These are phyloP conservation scores for Erythrophleum ivorense DNA, from an alignment of 331 rosid genomes.

Conservation along the genomic window DNA sequence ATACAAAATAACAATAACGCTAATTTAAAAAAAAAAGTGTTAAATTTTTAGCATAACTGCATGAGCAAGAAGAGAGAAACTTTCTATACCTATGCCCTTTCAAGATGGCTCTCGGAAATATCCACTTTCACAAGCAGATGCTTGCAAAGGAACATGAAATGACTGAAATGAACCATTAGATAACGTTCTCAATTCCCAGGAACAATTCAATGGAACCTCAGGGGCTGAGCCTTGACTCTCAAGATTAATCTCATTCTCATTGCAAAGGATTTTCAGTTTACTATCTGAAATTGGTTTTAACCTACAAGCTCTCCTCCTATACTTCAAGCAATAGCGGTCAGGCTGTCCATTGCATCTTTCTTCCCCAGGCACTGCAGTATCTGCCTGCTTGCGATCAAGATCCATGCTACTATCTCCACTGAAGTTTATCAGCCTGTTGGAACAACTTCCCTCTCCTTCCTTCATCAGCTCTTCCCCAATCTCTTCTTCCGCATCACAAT, in stretches of 20 bases:
- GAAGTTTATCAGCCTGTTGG: conserved; percentile 41
- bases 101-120: conserved; percentile 37
- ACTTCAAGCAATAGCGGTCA: conserved; percentile 64
- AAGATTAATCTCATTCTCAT: conserved; percentile 40
- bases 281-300: conserved; percentile 39
- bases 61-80: conserved; percentile 10
- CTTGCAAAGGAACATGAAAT: conserved; percentile 40
- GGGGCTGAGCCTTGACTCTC: conserved; percentile 41
- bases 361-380: conserved; percentile 28
- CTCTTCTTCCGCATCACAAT: conserved; percentile 44
- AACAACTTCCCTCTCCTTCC: conserved; percentile 62
- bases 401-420: conserved; percentile 45
- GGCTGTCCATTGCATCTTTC: conserved; percentile 41
- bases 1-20: conserved; percentile 1
- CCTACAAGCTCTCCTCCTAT: conserved; percentile 53
- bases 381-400: conserved; percentile 48
- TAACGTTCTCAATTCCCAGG: conserved; percentile 37
- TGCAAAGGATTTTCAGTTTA: conserved; percentile 24
- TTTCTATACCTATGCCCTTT: conserved; percentile 40
- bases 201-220: conserved; percentile 40
- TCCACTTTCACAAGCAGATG: conserved; percentile 44
- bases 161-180: conserved; percentile 43
- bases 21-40: background rate
- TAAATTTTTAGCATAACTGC: background rate
- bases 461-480: conserved; percentile 42